Conservation (phyloP, 805 yeast species). For the Spathaspora arborariae region DNA sequence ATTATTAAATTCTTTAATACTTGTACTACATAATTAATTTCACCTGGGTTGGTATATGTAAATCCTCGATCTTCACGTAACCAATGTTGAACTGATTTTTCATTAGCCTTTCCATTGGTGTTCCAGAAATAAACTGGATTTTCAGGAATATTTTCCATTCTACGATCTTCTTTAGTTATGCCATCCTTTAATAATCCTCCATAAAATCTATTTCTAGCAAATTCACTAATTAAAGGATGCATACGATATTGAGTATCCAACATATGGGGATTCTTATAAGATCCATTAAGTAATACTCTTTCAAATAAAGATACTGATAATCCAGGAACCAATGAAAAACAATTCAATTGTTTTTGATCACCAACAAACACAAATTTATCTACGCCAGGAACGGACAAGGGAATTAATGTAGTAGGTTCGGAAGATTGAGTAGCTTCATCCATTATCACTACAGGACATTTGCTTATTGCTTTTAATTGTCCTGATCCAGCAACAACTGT, state of each 20-base stretch:
- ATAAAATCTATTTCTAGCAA: slow-evolving; percentile 53
- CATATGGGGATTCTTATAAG: slow-evolving; percentile 60
- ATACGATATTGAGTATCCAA: slow-evolving; percentile 66
- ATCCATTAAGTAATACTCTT: slow-evolving; percentile 58
- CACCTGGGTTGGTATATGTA: slow-evolving; percentile 56
- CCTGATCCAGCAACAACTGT: slow-evolving; percentile 71
- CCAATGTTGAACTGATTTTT: slow-evolving; percentile 46
- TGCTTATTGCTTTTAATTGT: slow-evolving; percentile 51
- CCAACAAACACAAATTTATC: slow-evolving; percentile 69
- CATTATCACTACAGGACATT: slow-evolving; percentile 66
- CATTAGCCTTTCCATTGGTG: slow-evolving; percentile 46
- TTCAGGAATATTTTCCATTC: slow-evolving; percentile 38
- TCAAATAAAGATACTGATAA: slow-evolving; percentile 67
- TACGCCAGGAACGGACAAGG: slow-evolving; percentile 65
- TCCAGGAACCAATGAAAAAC: slow-evolving; percentile 65
- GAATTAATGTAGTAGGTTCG: slow-evolving; percentile 68
- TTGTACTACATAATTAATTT: slow-evolving; percentile 45
- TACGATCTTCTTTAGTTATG: slow-evolving; percentile 49
- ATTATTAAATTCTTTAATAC: slow-evolving; percentile 47
- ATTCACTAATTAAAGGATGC: slow-evolving; percentile 62
- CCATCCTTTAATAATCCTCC: slow-evolving; percentile 53
- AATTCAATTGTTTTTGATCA: slow-evolving; percentile 71
- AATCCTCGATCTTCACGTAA: slow-evolving; percentile 50
- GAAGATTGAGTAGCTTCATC: slow-evolving; percentile 79
- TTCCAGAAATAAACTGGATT: slow-evolving; percentile 62